A percentile compares a stretch with the other conserved stretches of the same genome.
Evolutionary conservation across 805 yeast genomes (phyloP).

Genomic region (Yarrowia yakushimensis): DNA sequence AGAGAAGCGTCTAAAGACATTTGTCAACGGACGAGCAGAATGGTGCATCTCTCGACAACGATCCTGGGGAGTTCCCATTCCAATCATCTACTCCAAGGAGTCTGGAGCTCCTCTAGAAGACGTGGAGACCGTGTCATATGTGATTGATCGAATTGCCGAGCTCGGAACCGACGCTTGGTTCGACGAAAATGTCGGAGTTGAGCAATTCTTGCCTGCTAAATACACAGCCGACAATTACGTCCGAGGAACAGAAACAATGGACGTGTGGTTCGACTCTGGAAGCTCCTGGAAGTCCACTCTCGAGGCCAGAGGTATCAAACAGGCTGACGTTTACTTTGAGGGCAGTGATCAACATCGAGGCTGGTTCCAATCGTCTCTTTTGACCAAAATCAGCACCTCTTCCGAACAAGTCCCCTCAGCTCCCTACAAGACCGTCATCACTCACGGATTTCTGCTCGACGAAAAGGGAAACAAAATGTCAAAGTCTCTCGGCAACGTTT

Average conservation of each 20-base stretch:
- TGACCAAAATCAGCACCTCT: constrained; percentile 62
- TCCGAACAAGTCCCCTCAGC: constrained; percentile 42
- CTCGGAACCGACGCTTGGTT: constrained; percentile 84
- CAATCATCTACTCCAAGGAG: constrained; percentile 63
- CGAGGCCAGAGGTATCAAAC: constrained; percentile 39
- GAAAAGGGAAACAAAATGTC: constrained; percentile 88
- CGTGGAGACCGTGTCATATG: constrained; percentile 51
- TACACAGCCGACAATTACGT: constrained; percentile 44
- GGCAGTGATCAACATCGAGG: constrained; percentile 99
- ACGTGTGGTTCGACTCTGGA: constrained; percentile 99
- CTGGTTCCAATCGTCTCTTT: constrained; percentile 93
- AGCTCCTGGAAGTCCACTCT: constrained; percentile 67
- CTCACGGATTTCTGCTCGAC: constrained; percentile 93
- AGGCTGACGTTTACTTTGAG: constrained; percentile 82
- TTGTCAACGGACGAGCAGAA: constrained; percentile 73
- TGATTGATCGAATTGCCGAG: constrained; percentile 53
- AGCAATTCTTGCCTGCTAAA: constrained; percentile 70
- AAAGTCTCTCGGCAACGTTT: constrained; percentile 81
- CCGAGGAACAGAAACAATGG: constrained; percentile 90
- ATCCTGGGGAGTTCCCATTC: constrained; percentile 97
- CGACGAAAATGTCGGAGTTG: constrained; percentile 49
- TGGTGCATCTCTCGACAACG: constrained; percentile 99
- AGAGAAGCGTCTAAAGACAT: constrained; percentile 62
- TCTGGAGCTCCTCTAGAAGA: constrained; percentile 65
- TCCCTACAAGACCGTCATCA: constrained; percentile 73